Evolutionary conservation across 1,284 basidiomycete species (phyloP), one percentile per base, ranked within the genome.

Genomic region (Quambalaria eucalypti): DNA sequence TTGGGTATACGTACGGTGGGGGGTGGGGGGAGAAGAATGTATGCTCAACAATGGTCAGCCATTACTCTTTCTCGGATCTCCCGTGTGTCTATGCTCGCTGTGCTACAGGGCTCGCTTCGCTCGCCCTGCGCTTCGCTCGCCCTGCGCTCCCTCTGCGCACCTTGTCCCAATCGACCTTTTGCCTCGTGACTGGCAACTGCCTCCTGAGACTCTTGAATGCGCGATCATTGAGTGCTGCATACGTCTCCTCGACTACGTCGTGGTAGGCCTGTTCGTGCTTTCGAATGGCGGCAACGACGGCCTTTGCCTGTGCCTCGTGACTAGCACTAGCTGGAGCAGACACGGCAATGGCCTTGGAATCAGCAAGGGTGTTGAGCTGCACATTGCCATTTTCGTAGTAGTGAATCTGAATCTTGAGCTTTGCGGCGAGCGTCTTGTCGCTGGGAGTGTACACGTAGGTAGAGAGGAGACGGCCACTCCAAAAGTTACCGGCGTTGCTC

Each of bases 321-420:
- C 23, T 33, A 2, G 48, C 47, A 2, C 46, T 12, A 5, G 33
- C 46, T 19, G 21, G 10, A 16, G 51, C 14, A 5, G 66, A 56
- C 4, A 69, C 54, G 6, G 56, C 26, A 51, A 62, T 55, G 5
- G 52, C 53, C 12, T 59, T 52, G 21, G 56, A 57, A 8, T 55
- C 42, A 3, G 33, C 21, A n/a, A n/a, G n/a, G 10, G 62, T 57
- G 39, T 69, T 60, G 26, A 74, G 57, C 48, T 75, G 73, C 1
- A 75, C 73, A 36, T 75, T 75, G 23, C 73, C 73, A 46, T 74
- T 70, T 50, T 75, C 73, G 56, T 70, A 75, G 60, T 75, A 75
- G 61, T 75, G 73, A 12, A 73, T 64, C 23, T 69, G 64, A 0
- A 75, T 52, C 8, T 46, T 42, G 30, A 52, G 39, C 3, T 28